Base-by-base conservation (phyloP, 169 alveolate species). In the Cryptosporidium viatorum region DNA sequence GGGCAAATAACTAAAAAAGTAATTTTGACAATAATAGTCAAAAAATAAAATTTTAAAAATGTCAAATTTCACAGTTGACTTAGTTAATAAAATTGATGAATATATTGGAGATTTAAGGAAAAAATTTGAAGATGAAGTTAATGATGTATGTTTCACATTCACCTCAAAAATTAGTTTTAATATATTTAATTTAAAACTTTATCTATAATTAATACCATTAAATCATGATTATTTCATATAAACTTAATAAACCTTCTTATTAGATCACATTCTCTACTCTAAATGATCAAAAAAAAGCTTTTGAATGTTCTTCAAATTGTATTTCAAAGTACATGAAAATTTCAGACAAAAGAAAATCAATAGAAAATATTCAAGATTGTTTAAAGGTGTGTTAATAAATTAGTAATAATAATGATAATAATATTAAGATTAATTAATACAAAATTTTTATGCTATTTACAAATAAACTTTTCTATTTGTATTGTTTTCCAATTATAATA, bases 241-340 rank as follows among this genome's bases (percentile, higher is more conserved):
- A 48, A 14, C 3, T 48, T 16, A 5, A 2, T 3, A 14, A 48
- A 48, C 6, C 3, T 37, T 68, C 33, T 18, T 37, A 37, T 37
- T 35, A 70, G 84, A 70, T 70, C 14, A 48, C 84, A 3, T 41
- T 70, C 1, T 45, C 59, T n/a, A 45, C 65, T 39, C 41, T 70
- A 14, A 70, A 45, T 39, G 65, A 45, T 14, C 84, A 70, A n/a
- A 70, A 70, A 70, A 70, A 70, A 43, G 84, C 84, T 21, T 70
- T 70, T n/a, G 65, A 70, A 9, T 70, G 84, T 16, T 70, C 39
- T 23, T 41, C 84, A 4, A 18, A 23, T 6, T 70, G 84, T 70
- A 70, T 70, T 26, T 21, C 59, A 70, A 65, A n/a, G 26, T 65
- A 33, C 18, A 16, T 65, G 0, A 65, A 65, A n/a, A 33, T 33